Evolutionary conservation across 345 rosid species (phyloP).

Genomic region (Dimocarpus longan): DNA sequence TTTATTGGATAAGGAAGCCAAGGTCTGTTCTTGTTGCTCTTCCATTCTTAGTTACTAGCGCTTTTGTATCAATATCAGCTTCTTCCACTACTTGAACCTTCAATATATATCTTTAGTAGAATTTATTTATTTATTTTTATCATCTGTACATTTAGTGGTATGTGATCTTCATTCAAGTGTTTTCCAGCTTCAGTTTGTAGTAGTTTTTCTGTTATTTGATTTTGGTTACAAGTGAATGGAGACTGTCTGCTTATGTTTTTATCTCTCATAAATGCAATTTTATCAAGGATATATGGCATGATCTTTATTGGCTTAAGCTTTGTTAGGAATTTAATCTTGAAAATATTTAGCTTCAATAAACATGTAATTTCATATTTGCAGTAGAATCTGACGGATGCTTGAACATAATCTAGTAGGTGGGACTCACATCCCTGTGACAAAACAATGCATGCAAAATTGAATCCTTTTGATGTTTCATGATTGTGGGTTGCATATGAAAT

Average conservation of each 20-base stretch:
- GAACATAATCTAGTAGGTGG: not conserved
- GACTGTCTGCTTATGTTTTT: not conserved
- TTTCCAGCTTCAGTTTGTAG: not conserved
- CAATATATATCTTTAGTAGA: not conserved
- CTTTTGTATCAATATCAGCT: not conserved
- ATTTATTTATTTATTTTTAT: not conserved
- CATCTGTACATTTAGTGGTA: not conserved
- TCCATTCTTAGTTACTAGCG: not conserved
- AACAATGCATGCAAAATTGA: not conserved
- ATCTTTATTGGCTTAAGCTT: not conserved
- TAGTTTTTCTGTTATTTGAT: conserved; percentile 5
- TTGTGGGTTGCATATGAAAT: not conserved
- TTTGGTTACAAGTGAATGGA: not conserved
- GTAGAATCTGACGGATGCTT: not conserved
- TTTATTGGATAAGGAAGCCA: conserved; percentile 6
- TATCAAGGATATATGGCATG: not conserved
- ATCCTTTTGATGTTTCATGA: not conserved
- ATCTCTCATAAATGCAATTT: not conserved
- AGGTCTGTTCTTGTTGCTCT: conserved; percentile 14
- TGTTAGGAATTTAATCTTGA: not conserved
- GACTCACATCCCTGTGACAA: conserved; percentile 2
- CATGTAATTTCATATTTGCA: not conserved
- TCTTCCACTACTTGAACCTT: not conserved
- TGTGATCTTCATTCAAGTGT: conserved; percentile 3
- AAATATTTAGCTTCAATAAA: not conserved